These are phyloP conservation scores for Cyclostephanos invisitatus DNA, from an alignment of 108 stramenopile genomes.

Conservation along the genomic window DNA sequence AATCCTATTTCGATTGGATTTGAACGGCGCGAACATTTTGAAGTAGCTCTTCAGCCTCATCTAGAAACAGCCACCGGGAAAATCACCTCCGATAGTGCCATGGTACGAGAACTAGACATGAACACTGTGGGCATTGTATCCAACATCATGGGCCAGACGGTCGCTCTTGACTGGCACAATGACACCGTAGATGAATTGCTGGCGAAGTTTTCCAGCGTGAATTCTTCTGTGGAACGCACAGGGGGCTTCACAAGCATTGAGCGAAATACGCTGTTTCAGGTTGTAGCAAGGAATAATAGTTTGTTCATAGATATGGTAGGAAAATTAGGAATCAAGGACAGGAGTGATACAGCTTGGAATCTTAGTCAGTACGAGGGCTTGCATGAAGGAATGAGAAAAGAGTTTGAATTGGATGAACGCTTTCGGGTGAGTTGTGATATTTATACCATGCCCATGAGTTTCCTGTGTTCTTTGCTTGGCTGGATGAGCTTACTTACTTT, in stretches of 20 bases:
- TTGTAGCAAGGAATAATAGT: slow-evolving; percentile 87
- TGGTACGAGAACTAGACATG: slow-evolving; percentile 84
- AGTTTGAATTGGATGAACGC: slow-evolving; percentile 68
- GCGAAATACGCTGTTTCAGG: slow-evolving; percentile 69
- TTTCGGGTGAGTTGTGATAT: slow-evolving; percentile 35
- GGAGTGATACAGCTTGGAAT: slow-evolving; percentile 91
- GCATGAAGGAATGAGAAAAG: slow-evolving; percentile 74
- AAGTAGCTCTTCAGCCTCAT: slow-evolving; percentile 71
- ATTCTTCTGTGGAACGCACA: slow-evolving; percentile 73
- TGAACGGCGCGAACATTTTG: slow-evolving; percentile 84
- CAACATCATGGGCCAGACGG: slow-evolving; percentile 90
- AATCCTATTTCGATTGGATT: slow-evolving; percentile 74
- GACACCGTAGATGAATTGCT: slow-evolving; percentile 88
- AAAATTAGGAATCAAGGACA: slow-evolving; percentile 90
- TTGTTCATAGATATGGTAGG: slow-evolving; percentile 90
- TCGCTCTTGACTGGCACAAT: slow-evolving; percentile 90
- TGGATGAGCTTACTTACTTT: neutral
- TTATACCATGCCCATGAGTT: neutral
- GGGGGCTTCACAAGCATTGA: slow-evolving; percentile 67
- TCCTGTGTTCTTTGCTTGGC: neutral
- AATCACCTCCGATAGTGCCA: slow-evolving; percentile 79
- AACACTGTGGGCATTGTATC: slow-evolving; percentile 90
- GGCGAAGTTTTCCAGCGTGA: slow-evolving; percentile 75
- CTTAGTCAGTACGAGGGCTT: slow-evolving; percentile 83
- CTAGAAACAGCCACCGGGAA: slow-evolving; percentile 52